Evolutionary conservation across 345 rosid species (phyloP), one percentile per base, ranked within the genome.

Genomic region (Lepidium sativum): DNA sequence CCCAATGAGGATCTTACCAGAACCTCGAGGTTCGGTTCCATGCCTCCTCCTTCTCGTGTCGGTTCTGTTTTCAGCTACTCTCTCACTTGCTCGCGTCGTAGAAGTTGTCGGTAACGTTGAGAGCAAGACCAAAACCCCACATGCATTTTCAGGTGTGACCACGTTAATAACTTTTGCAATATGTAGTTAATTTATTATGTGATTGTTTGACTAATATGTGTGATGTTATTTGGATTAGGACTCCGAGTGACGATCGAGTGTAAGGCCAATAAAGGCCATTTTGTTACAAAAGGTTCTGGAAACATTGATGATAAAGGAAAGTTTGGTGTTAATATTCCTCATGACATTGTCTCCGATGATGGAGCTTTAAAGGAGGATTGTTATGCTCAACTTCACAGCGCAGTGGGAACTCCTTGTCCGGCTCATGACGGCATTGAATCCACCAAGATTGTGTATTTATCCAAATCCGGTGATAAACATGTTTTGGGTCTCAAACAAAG

Each of bases 371-470:
- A 75, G 71, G 85, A 86, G 65, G 85, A 85, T 41, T 92, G 98
- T 77, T 87, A 89, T 27, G 98, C 96, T 9, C 95, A 84, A 69
- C 91, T 92, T 69, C 89, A 84, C 60, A 83, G 91, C 55, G 85
- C 81, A 11, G 74, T 83, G 0, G 77, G 77, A 6, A 23, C 69
- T 1, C 86, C 92, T 17, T 92, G 98, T 51, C 89, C 95, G 1
- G 73, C 81, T 23, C 75, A 78, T n/a, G 69, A 69, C 16, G 86
- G 85, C 41, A 11, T 86, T 0, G 80, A 86, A 2, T 74, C 98
- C 18, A 25, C 79, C 68, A 87, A 82, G 75, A 69, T 85, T 6
- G 79, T 89, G 25, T 61, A 80, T 49, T 75, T 79, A 38, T 79
- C 85, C 5, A 73, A 63, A 34, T 33, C 42, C 3, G 66, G 74